Conservation (phyloP, 2,329 filamentous ascomycete genomes). For the Pseudocercospora musae region DNA sequence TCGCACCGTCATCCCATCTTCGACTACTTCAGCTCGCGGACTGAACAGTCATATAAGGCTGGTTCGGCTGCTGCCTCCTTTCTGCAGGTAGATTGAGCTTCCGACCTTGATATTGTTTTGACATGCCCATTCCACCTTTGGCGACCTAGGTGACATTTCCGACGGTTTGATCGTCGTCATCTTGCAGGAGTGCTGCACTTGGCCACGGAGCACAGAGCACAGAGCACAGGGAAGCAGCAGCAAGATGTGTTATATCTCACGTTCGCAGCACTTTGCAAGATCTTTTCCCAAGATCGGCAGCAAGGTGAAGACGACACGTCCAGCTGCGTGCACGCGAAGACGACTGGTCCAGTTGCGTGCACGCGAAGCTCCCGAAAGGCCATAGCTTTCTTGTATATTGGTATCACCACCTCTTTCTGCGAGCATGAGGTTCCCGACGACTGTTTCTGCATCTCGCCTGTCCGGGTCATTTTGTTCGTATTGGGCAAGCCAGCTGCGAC, state of each 20-base stretch:
- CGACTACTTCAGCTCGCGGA: background rate
- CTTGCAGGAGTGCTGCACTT: background rate
- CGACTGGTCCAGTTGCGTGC: background rate
- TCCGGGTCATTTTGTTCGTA: background rate
- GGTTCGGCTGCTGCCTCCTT: conserved; percentile 6
- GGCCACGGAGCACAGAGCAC: background rate
- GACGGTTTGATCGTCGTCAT: conserved; percentile 2
- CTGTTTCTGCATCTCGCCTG: background rate
- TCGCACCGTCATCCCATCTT: background rate
- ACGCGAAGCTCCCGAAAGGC: background rate
- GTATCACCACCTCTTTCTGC: background rate
- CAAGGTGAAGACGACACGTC: background rate
- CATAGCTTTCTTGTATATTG: background rate
- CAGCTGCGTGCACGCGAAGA: background rate
- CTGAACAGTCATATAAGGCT: background rate
- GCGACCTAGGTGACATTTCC: background rate
- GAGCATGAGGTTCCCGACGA: background rate
- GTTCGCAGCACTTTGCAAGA: background rate
- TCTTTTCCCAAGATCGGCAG: background rate
- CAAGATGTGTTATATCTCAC: background rate
- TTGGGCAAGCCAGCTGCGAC: background rate
- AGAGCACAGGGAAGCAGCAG: background rate
- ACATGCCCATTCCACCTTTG: background rate
- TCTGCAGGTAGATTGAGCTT: conserved; percentile 9
- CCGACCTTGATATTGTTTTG: background rate